Conservation (phyloP, 495 filamentous ascomycete species). For the Neohortaea acidophila region DNA sequence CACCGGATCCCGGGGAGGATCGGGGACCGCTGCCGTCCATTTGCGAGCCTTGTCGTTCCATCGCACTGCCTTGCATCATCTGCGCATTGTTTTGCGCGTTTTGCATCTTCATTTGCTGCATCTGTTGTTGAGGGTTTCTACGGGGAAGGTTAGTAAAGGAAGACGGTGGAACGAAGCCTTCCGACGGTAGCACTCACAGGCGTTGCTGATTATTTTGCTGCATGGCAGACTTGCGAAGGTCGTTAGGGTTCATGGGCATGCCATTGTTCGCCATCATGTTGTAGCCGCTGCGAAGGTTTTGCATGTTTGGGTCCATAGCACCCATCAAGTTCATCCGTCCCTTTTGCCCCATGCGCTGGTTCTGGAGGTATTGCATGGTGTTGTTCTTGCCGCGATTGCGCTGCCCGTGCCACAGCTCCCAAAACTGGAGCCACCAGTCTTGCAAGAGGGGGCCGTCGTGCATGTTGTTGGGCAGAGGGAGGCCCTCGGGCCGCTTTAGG, state of each 20-base stretch:
- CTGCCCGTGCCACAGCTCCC: conserved; percentile 78
- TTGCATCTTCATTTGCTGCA: conserved; percentile 38
- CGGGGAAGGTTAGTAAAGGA: too few relatives aligned
- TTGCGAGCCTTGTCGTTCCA: conserved; percentile 73
- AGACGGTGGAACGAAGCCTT: too few relatives aligned
- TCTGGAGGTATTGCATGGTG: conserved; percentile 69
- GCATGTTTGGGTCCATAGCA: conserved; percentile 48
- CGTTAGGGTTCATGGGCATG: conserved; percentile 27
- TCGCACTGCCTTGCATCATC: conserved; percentile 56
- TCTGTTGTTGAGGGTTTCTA: conserved; percentile 34
- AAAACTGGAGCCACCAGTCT: conserved; percentile 94
- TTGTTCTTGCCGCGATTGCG: conserved; percentile 45
- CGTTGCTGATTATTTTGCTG: conserved; percentile 30
- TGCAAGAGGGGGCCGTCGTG: conserved; percentile 65
- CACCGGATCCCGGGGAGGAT: conserved; percentile 73
- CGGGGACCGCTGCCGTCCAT: conserved; percentile 69
- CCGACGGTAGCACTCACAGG: too few relatives aligned
- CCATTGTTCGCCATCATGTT: conserved; percentile 40
- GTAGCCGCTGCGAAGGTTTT: conserved; percentile 51
- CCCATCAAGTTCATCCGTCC: conserved; percentile 11
- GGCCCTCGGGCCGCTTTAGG: conserved; percentile 61
- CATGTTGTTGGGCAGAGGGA: conserved; percentile 58
- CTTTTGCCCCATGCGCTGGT: conserved; percentile 5
- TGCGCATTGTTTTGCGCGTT: conserved; percentile 21
- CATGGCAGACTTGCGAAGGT: conserved; percentile 10